Percentiles rank a stretch among this genome's conserved stretches.
phyloP scores from a whole-genome alignment of 352 stramenopile species.

The Globisporangium camurandrum region DNA sequence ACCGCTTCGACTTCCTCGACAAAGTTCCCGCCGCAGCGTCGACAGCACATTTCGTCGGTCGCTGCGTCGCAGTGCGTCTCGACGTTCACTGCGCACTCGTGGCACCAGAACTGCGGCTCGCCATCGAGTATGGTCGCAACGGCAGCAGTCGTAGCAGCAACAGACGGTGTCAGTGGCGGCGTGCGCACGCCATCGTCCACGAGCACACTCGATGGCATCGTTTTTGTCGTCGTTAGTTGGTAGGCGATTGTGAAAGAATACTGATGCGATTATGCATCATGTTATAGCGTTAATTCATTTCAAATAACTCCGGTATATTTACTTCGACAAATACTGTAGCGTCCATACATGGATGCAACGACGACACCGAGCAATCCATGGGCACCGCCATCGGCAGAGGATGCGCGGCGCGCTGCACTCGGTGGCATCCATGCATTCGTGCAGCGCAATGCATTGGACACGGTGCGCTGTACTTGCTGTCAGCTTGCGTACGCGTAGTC shows the following conservation, averaged over 20 bases:
- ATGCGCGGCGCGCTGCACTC: slow-evolving; percentile 17
- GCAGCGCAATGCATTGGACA: slow-evolving; percentile 23
- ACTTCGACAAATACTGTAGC: background rate
- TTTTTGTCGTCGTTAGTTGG: too few relatives aligned
- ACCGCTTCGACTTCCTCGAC: slow-evolving; percentile 81
- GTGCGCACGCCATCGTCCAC: too few relatives aligned
- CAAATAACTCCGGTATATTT: background rate
- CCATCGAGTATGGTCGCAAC: too few relatives aligned
- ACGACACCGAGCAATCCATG: slow-evolving; percentile 14
- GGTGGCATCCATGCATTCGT: slow-evolving; percentile 34
- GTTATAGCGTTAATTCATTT: background rate
- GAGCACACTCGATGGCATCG: too few relatives aligned
- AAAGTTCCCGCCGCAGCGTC: slow-evolving; percentile 69
- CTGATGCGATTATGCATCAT: too few relatives aligned
- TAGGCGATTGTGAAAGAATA: too few relatives aligned
- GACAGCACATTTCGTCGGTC: slow-evolving; percentile 65
- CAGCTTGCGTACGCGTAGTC: background rate
- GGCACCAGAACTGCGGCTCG: slow-evolving; percentile 69
- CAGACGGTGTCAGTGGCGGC: too few relatives aligned
- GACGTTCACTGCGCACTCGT: slow-evolving; percentile 60
- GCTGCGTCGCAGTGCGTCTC: slow-evolving; percentile 44
- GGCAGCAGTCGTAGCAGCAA: too few relatives aligned
- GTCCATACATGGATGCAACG: background rate
- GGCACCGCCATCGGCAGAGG: slow-evolving; percentile 10
- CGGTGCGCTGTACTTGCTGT: background rate